phyloP scores from a whole-genome alignment of 2,329 filamentous ascomycete species.

The Fusarium nygamai region DNA sequence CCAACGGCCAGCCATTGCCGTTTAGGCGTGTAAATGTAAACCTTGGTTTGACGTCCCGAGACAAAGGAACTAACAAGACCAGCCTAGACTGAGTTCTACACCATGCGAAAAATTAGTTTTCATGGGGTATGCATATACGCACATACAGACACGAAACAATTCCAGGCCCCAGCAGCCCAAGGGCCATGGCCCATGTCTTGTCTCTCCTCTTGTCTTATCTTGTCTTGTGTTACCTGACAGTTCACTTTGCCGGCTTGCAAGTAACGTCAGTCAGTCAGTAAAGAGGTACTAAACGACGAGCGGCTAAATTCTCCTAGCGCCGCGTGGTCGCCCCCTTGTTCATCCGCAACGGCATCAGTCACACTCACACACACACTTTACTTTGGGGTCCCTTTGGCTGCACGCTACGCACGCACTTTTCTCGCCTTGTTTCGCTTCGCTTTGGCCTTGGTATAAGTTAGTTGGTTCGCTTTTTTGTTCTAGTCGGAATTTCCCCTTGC shows the following conservation, averaged over 20 bases:
- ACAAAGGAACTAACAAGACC: not conserved
- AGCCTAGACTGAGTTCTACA: not conserved
- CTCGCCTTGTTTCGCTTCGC: constrained; percentile 11
- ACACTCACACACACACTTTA: constrained; percentile 40
- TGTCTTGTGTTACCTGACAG: constrained; percentile 8
- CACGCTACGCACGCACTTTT: constrained; percentile 25
- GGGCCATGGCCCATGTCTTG: not conserved
- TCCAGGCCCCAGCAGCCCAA: not conserved
- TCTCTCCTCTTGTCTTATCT: not conserved
- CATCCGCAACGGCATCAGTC: constrained; percentile 39
- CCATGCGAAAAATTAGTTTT: not conserved
- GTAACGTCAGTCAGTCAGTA: not conserved
- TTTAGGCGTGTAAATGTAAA: constrained; percentile 1
- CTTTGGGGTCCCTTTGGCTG: constrained; percentile 2
- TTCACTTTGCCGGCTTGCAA: not conserved
- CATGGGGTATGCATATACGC: not conserved
- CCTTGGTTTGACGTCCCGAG: not conserved
- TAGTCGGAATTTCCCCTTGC: constrained; percentile 10
- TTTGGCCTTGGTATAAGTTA: constrained; percentile 27
- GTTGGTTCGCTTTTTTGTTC: constrained; percentile 23
- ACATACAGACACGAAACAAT: not conserved
- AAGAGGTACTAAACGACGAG: constrained; percentile 1
- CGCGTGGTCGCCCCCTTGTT: constrained; percentile 38
- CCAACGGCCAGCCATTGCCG: not conserved
- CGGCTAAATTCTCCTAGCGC: constrained; percentile 46